A percentile compares a stretch with the other conserved stretches of the same genome.
Evolutionary conservation across 169 alveolate genomes (phyloP).

Genomic region (Cryptosporidium felis): DNA sequence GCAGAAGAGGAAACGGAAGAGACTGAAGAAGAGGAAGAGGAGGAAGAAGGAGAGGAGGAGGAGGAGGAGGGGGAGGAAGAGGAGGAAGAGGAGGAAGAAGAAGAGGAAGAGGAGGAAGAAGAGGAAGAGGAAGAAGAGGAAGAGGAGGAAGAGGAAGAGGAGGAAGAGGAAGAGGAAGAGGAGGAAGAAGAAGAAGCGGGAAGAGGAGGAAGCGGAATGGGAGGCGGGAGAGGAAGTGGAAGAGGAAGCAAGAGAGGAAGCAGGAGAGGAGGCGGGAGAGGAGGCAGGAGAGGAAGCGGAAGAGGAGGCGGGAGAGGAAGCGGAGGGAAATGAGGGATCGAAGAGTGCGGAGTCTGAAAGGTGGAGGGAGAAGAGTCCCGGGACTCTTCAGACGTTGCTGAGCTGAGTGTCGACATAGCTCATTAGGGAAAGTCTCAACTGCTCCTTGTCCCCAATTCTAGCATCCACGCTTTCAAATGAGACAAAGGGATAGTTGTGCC

Average conservation of each 20-base stretch:
- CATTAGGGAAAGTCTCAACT: slow-evolving; percentile 25
- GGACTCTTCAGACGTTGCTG: background rate
- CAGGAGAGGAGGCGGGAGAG: slow-evolving; percentile 4
- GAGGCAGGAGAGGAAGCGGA: slow-evolving; percentile 11
- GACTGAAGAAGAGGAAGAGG: slow-evolving; percentile 4
- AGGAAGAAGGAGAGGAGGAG: slow-evolving; percentile 12
- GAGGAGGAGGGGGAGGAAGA: slow-evolving; percentile 17
- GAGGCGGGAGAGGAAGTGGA: slow-evolving; percentile 2
- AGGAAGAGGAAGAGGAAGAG: slow-evolving; percentile 18
- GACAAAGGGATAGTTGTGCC: slow-evolving; percentile 65
- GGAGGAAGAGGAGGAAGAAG: slow-evolving; percentile 25
- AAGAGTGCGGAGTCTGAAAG: too few relatives aligned
- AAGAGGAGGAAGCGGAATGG: slow-evolving; percentile 9
- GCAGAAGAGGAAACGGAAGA: slow-evolving; percentile 3
- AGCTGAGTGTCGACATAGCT: slow-evolving; percentile 61
- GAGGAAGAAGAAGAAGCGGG: slow-evolving; percentile 33
- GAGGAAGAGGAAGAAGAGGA: too few relatives aligned
- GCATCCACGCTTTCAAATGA: slow-evolving; percentile 44
- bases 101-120: background rate
- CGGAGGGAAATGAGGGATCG: slow-evolving; percentile 2
- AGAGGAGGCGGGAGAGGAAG: slow-evolving; percentile 37
- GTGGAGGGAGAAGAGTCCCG: too few relatives aligned
- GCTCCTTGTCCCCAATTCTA: slow-evolving; percentile 21
- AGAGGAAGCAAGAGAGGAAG: background rate
- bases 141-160: too few relatives aligned